A percentile compares a stretch with the other conserved stretches of the same genome.
Evolutionary conservation across 805 yeast genomes (phyloP).

Genomic region (Myxozyma sirexii): DNA sequence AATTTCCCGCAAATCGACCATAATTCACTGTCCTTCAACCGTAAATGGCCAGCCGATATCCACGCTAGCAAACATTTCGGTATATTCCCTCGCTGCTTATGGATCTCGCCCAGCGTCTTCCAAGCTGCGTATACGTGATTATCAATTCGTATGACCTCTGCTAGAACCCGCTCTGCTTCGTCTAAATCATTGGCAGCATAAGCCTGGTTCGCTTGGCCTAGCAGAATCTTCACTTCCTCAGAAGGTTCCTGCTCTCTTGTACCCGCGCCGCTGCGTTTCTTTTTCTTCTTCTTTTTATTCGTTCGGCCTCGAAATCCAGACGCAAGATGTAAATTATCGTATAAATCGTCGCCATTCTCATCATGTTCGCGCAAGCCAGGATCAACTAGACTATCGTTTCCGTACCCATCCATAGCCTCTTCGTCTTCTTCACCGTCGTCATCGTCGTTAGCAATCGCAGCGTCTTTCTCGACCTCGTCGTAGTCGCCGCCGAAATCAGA

Average conservation of each 20-base stretch:
- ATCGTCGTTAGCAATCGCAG: background rate
- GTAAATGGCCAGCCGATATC: conserved; percentile 78
- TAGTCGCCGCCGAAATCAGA: conserved; percentile 38
- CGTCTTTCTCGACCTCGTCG: background rate
- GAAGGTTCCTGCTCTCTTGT: conserved; percentile 47
- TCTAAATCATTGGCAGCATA: conserved; percentile 63
- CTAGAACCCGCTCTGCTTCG: conserved; percentile 43
- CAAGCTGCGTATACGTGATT: conserved; percentile 81
- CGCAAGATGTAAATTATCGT: conserved; percentile 19
- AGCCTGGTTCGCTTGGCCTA: conserved; percentile 78
- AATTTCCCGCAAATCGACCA: conserved; percentile 70
- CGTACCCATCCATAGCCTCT: background rate
- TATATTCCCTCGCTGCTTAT: conserved; percentile 63
- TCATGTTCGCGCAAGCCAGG: conserved; percentile 7
- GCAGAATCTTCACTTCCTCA: conserved; percentile 60
- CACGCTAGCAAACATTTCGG: conserved; percentile 78
- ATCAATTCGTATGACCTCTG: conserved; percentile 71
- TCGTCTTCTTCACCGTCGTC: conserved; percentile 1
- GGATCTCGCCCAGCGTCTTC: conserved; percentile 84
- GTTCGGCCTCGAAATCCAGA: conserved; percentile 15
- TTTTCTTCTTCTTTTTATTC: conserved; percentile 2
- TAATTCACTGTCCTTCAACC: conserved; percentile 72
- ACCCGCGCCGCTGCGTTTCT: conserved; percentile 8
- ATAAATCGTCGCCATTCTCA: conserved; percentile 6
- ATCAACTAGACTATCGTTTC: conserved; percentile 3